Percentiles rank a stretch among this genome's conserved stretches.
Conservation (phyloP, 345 rosid genomes). For the Eutrema heterophyllum region DNA sequence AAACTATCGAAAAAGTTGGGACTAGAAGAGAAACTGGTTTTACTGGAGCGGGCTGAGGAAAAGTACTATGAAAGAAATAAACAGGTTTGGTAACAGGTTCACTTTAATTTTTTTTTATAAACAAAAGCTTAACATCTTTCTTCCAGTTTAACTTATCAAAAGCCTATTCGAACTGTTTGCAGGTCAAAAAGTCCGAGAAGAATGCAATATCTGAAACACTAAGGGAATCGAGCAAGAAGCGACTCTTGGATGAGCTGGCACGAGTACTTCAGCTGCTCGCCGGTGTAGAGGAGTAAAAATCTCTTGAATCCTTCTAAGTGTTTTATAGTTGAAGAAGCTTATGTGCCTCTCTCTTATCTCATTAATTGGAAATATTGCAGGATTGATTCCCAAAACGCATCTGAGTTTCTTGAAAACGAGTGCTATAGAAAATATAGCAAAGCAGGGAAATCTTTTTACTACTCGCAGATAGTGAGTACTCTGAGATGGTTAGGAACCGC, state of each 20-base stretch:
- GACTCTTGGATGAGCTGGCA: constrained; percentile 53
- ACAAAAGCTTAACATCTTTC: background rate
- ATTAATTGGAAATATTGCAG: constrained; percentile 36
- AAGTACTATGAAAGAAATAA: constrained; percentile 50
- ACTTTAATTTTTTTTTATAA: background rate
- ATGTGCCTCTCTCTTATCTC: background rate
- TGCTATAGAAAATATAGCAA: constrained; percentile 76
- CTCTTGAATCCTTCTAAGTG: background rate
- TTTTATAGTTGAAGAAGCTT: background rate
- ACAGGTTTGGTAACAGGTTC: constrained; percentile 42
- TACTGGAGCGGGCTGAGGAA: constrained; percentile 74
- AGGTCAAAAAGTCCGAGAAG: constrained; percentile 59
- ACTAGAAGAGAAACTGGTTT: constrained; percentile 52
- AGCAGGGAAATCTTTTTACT: constrained; percentile 80
- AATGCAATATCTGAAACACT: constrained; percentile 57
- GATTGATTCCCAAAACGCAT: constrained; percentile 45
- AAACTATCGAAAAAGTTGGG: constrained; percentile 48
- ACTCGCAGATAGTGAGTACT: constrained; percentile 78
- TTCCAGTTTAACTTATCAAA: background rate
- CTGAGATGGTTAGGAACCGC: constrained; percentile 70
- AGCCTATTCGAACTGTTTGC: constrained; percentile 11
- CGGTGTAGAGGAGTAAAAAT: constrained; percentile 35
- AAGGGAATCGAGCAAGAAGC: constrained; percentile 67
- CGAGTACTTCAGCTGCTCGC: constrained; percentile 53
- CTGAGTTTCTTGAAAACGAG: constrained; percentile 63